These are phyloP conservation scores for Fusarium metavorans DNA, from an alignment of 2,329 filamentous ascomycete species.

Conservation along the genomic window DNA sequence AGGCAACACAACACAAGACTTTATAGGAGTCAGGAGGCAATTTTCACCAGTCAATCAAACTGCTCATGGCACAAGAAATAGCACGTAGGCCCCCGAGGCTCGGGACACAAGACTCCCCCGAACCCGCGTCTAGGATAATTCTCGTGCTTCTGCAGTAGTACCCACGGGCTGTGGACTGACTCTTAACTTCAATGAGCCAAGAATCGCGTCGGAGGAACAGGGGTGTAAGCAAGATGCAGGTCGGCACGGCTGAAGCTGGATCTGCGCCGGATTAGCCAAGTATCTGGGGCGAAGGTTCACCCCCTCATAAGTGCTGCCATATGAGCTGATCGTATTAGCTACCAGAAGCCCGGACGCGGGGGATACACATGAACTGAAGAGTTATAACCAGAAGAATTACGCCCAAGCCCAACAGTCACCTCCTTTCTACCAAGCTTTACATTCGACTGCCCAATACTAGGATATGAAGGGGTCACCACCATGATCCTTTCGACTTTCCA, in stretches of 20 bases:
- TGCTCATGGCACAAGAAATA: not conserved
- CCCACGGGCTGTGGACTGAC: not conserved
- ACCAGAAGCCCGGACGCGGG: not conserved
- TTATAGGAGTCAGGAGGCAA: not conserved
- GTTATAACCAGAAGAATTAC: not conserved
- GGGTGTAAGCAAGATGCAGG: not conserved
- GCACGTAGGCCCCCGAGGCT: not conserved
- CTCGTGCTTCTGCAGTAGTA: not conserved
- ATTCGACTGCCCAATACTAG: too few species aligned
- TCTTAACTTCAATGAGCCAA: not conserved
- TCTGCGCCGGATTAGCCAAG: not conserved
- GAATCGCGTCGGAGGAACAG: not conserved
- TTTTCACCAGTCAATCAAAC: not conserved
- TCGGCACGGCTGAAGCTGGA: not conserved
- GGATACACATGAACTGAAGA: not conserved
- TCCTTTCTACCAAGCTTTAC: not conserved
- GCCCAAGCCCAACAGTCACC: not conserved
- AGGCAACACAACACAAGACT: not conserved
- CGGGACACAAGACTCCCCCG: not conserved
- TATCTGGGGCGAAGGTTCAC: not conserved
- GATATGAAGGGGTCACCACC: too few species aligned
- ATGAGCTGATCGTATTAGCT: not conserved
- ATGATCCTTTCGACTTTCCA: too few species aligned
- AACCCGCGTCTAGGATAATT: not conserved
- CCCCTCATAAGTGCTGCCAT: not conserved